Conservation (phyloP, 1,139 yeast species). For the Blastobotrys illinoisensis region DNA sequence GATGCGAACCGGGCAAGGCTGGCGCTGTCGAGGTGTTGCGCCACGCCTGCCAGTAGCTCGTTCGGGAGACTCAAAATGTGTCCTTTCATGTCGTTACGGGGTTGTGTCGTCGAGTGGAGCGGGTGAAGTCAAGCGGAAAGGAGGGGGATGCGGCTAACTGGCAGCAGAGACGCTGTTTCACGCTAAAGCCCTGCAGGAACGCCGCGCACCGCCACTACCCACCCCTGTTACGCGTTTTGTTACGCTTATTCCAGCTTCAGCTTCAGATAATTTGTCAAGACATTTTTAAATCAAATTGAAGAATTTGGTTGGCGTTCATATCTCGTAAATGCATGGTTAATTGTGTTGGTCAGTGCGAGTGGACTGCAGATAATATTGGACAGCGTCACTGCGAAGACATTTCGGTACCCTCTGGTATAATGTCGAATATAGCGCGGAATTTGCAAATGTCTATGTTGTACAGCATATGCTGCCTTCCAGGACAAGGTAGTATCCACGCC, state of each 20-base stretch:
- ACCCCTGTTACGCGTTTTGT: too few relatives aligned
- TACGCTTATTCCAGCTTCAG: too few relatives aligned
- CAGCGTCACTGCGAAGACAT: too few relatives aligned
- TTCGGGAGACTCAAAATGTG: constrained; percentile 3
- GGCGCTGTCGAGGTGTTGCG: constrained; percentile 7
- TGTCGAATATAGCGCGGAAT: not conserved
- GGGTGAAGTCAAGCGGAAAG: not conserved
- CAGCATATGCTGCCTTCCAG: not conserved
- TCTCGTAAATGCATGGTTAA: too few relatives aligned
- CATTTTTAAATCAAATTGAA: too few relatives aligned
- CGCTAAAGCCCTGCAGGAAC: not conserved
- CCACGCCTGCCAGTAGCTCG: constrained; percentile 5
- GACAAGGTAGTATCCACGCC: not conserved
- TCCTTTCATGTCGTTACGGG: not conserved
- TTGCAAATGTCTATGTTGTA: not conserved
- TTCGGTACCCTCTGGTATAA: not conserved
- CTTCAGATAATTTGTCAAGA: too few relatives aligned
- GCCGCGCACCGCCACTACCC: not conserved
- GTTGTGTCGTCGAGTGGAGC: not conserved
- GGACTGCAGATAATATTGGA: too few relatives aligned
- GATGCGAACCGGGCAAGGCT: constrained; percentile 3
- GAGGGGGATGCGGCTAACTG: not conserved
- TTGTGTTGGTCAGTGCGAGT: too few relatives aligned
- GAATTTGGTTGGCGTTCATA: too few relatives aligned
- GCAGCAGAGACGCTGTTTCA: not conserved